Percentiles rank a stretch among this genome's conserved stretches.
These are phyloP conservation scores for Saussurea involucrata DNA, from an alignment of 129 eudicot genomes.

Conservation along the genomic window DNA sequence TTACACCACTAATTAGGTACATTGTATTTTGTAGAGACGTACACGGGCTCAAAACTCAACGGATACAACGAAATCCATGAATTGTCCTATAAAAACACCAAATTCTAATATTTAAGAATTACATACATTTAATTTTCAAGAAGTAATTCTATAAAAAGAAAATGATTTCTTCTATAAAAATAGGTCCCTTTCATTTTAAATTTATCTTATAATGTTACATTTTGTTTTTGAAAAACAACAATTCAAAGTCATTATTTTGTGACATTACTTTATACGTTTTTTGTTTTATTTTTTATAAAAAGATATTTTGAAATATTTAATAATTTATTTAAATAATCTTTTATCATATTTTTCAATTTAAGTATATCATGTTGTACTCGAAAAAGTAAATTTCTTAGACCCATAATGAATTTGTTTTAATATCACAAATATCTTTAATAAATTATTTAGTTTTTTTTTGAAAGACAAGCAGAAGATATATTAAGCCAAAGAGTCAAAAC, in stretches of 20 bases:
- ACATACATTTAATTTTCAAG: background rate
- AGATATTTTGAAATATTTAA: too few species aligned
- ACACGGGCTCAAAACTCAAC: background rate
- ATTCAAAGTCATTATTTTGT: background rate
- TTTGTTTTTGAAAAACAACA: background rate
- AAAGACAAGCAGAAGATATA: too few species aligned
- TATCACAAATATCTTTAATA: background rate
- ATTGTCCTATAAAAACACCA: background rate
- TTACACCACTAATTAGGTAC: background rate
- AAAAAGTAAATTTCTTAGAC: too few species aligned
- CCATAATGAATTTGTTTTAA: too few species aligned
- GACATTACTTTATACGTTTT: background rate
- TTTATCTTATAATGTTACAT: background rate
- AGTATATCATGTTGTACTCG: background rate
- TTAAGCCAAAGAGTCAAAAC: too few species aligned
- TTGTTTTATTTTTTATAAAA: background rate
- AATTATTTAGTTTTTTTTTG: too few species aligned
- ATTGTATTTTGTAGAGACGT: background rate
- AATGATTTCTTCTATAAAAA: background rate
- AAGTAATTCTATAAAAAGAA: background rate
- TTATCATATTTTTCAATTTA: too few species aligned
- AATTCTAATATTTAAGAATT: background rate
- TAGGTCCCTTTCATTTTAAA: background rate
- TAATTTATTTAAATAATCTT: too few species aligned
- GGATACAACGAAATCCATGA: background rate